These are phyloP conservation scores for Pittosporum tobira DNA, from an alignment of 129 eudicot genomes.

Conservation along the genomic window DNA sequence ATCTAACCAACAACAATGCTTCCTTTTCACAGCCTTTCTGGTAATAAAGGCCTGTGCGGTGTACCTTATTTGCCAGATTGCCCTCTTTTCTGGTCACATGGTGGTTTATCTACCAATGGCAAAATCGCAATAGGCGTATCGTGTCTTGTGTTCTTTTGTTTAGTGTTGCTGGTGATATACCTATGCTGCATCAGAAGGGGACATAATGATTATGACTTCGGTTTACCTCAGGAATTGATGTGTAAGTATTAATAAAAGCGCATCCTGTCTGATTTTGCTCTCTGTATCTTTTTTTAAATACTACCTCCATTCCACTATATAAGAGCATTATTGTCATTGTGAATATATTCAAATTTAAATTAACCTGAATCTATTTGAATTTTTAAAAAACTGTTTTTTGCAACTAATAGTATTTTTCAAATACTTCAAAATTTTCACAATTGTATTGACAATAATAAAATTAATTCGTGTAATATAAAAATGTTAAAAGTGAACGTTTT, in stretches of 20 bases:
- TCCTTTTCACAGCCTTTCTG: constrained; percentile 57
- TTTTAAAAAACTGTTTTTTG: too few relatives aligned
- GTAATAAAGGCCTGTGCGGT: constrained; percentile 87
- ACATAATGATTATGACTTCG: constrained; percentile 79
- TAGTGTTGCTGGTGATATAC: constrained; percentile 32
- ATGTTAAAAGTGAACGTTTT: too few relatives aligned
- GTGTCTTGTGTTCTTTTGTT: constrained; percentile 36
- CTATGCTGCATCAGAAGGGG: constrained; percentile 50
- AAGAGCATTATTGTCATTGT: too few relatives aligned
- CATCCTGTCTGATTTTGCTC: background rate
- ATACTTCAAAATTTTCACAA: too few relatives aligned
- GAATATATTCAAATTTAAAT: too few relatives aligned
- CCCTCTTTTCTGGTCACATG: constrained; percentile 59
- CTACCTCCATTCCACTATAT: too few relatives aligned
- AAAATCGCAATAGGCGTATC: constrained; percentile 83
- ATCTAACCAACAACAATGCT: background rate
- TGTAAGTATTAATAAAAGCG: constrained; percentile 37
- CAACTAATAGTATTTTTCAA: too few relatives aligned
- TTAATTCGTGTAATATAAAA: too few relatives aligned
- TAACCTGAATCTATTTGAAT: too few relatives aligned
- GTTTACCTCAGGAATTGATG: constrained; percentile 67
- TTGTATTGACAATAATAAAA: too few relatives aligned
- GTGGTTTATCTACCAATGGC: constrained; percentile 60
- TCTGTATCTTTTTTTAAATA: too few relatives aligned
- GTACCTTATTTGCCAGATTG: constrained; percentile 84